These are phyloP conservation scores for Cyclocybe aegerita DNA, from an alignment of 768 basidiomycete species.

Conservation along the genomic window DNA sequence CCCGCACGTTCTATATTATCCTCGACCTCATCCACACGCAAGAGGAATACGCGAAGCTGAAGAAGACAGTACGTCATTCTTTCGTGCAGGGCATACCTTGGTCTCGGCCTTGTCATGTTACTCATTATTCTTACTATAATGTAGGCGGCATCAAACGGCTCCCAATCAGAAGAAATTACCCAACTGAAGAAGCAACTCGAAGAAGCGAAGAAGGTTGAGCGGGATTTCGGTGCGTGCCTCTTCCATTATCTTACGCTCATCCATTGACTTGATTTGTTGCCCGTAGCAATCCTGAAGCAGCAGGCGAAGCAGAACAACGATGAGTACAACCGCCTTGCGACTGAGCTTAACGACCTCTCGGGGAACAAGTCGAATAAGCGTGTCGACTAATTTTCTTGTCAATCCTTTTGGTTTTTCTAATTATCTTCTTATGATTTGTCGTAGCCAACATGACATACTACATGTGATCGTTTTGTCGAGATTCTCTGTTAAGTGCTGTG, in stretches of 20 bases:
- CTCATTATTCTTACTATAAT: conserved; percentile 1
- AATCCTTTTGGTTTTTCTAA: neutral
- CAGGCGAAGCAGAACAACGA: conserved; percentile 76
- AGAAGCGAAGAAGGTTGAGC: conserved; percentile 52
- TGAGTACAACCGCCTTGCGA: conserved; percentile 83
- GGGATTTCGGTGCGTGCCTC: conserved; percentile 59
- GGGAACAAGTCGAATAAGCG: conserved; percentile 61
- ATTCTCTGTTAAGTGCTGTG: no score
- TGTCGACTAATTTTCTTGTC: conserved; percentile 58
- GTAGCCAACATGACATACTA: no score
- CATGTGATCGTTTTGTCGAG: no score
- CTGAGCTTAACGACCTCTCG: conserved; percentile 70
- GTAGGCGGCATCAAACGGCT: conserved; percentile 12
- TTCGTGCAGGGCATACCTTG: neutral
- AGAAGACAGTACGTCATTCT: conserved; percentile 46
- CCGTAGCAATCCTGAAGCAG: conserved; percentile 73
- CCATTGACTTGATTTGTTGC: neutral
- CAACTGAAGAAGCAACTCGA: conserved; percentile 70
- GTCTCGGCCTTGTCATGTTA: neutral
- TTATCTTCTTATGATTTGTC: no score
- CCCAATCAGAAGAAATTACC: conserved; percentile 45
- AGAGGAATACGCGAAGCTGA: conserved; percentile 83
- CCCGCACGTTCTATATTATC: conserved; percentile 89
- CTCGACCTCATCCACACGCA: conserved; percentile 90
- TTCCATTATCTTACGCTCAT: neutral